Evolutionary conservation across 2,329 filamentous ascomycete species (phyloP).

Genomic region (Cephalotrichum gorgonifer): DNA sequence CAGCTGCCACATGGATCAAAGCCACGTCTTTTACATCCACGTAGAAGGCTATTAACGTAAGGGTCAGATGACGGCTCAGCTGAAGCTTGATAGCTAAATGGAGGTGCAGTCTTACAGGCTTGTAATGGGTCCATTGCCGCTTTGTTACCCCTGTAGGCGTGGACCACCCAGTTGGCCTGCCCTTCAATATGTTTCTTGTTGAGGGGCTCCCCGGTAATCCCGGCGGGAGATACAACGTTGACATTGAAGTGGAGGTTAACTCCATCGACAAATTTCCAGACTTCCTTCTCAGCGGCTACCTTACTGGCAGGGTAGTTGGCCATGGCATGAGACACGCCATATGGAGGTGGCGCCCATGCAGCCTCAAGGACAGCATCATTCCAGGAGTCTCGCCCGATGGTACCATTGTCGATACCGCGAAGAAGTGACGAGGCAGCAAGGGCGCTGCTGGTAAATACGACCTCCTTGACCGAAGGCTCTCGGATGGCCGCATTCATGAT

Average conservation of each 20-base stretch:
- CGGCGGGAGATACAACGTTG: constrained; percentile 11
- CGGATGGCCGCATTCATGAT: constrained; percentile 28
- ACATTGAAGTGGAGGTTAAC: constrained; percentile 14
- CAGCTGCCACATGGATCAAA: constrained; percentile 17
- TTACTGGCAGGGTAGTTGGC: constrained; percentile 20
- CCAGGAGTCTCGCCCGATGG: constrained; percentile 16
- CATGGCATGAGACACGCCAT: constrained; percentile 8
- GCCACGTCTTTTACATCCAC: constrained; percentile 18
- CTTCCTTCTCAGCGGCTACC: constrained; percentile 16
- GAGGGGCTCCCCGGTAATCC: constrained; percentile 10
- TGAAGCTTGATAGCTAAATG: neutral
- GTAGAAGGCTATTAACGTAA: constrained; percentile 8
- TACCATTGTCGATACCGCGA: constrained; percentile 6
- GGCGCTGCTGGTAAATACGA: constrained; percentile 15
- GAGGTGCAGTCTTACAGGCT: neutral
- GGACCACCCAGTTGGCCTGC: neutral
- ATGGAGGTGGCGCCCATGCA: constrained; percentile 19
- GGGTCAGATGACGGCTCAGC: neutral
- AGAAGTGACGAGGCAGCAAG: neutral
- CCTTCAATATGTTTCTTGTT: constrained; percentile 11
- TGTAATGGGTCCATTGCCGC: neutral
- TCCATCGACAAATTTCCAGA: constrained; percentile 18
- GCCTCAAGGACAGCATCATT: constrained; percentile 18
- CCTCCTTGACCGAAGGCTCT: constrained; percentile 24
- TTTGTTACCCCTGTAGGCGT: neutral